These are phyloP conservation scores for Suhomyces bokatorum DNA, from an alignment of 1,139 yeast species.

Conservation along the genomic window DNA sequence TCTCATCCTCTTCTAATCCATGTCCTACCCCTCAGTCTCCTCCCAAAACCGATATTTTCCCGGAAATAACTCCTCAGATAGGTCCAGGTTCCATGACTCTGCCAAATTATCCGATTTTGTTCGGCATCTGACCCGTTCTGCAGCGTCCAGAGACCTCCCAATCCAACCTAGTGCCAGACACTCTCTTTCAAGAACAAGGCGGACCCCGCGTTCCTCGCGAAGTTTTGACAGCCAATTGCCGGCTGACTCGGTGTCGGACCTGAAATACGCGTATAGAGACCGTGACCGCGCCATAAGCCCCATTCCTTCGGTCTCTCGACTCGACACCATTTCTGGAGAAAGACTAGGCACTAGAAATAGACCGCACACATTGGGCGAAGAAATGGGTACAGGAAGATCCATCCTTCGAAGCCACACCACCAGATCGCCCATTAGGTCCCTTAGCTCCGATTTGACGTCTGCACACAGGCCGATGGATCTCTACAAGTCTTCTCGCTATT, in stretches of 20 bases:
- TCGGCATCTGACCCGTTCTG: background rate
- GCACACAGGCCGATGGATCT: background rate
- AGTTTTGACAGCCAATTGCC: background rate
- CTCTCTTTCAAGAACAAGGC: background rate
- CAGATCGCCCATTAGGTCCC: background rate
- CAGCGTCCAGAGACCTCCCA: background rate
- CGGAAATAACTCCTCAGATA: background rate
- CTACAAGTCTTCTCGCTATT: background rate
- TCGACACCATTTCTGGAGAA: background rate
- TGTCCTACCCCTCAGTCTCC: background rate
- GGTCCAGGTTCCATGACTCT: slow-evolving; percentile 8
- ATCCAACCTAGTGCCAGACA: background rate
- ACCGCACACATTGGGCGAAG: background rate
- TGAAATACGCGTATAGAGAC: background rate
- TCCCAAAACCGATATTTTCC: slow-evolving; percentile 1
- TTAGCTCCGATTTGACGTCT: background rate
- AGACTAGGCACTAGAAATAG: background rate
- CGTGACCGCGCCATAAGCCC: background rate
- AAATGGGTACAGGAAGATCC: background rate
- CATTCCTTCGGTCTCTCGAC: background rate
- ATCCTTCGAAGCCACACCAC: background rate
- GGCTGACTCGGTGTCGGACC: background rate
- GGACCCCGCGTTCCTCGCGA: background rate
- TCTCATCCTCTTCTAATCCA: background rate
- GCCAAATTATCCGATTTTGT: slow-evolving; percentile 3